Percentiles rank a stretch among this genome's conserved stretches.
These are phyloP conservation scores for Podaxis pistillaris DNA, from an alignment of 768 basidiomycete species.

Conservation along the genomic window DNA sequence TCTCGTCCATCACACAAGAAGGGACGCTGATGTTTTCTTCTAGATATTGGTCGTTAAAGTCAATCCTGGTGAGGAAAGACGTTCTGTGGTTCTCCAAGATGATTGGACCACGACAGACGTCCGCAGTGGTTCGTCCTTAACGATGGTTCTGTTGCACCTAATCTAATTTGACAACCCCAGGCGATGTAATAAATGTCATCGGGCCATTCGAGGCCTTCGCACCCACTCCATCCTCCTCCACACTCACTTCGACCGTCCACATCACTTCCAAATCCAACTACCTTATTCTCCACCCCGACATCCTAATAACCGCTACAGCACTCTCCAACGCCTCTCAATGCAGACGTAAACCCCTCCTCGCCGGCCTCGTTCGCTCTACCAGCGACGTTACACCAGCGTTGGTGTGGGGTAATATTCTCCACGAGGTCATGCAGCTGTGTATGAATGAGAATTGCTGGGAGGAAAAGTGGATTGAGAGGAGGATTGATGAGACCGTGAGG, in stretches of 20 bases:
- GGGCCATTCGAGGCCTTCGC: slow-evolving; percentile 38
- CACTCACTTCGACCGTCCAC: slow-evolving; percentile 39
- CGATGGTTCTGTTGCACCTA: background rate
- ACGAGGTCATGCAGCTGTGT: slow-evolving; percentile 86
- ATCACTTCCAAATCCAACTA: slow-evolving; percentile 66
- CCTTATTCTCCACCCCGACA: slow-evolving; percentile 88
- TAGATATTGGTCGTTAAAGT: slow-evolving; percentile 54
- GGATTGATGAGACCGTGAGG: slow-evolving; percentile 55
- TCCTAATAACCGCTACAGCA: slow-evolving; percentile 87
- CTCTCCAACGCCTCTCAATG: slow-evolving; percentile 84
- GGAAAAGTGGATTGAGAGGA: slow-evolving; percentile 54
- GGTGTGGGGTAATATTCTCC: slow-evolving; percentile 92
- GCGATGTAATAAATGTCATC: slow-evolving; percentile 80
- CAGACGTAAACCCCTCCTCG: slow-evolving; percentile 82
- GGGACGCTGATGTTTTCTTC: background rate
- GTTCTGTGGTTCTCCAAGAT: slow-evolving; percentile 63
- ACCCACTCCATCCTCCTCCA: slow-evolving; percentile 32
- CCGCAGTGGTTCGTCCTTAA: slow-evolving; percentile 45
- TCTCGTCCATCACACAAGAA: background rate
- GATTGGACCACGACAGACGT: slow-evolving; percentile 76
- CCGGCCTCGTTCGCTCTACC: slow-evolving; percentile 54
- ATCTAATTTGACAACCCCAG: slow-evolving; percentile 32
- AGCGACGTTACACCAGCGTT: slow-evolving; percentile 64
- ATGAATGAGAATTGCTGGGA: slow-evolving; percentile 64
- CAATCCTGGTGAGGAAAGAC: slow-evolving; percentile 33